phyloP scores from a whole-genome alignment of 75 land plant species.

The Pinus tabuliformis region DNA sequence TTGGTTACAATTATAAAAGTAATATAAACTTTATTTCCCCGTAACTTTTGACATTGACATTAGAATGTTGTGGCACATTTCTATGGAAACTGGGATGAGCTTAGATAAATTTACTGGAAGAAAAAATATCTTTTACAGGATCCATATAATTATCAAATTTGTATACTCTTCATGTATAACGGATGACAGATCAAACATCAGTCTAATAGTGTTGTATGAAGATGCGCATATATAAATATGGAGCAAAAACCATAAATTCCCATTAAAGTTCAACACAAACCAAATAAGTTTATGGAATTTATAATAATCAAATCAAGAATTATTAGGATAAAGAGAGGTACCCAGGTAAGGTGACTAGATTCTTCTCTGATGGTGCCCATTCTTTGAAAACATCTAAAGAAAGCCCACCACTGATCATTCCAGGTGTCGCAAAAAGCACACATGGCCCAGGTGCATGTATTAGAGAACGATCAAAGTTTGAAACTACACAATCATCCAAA shows the following conservation, averaged over 20 bases:
- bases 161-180: no score
- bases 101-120: no score
- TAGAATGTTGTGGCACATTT: no score
- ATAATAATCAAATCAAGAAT: not conserved
- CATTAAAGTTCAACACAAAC: not conserved
- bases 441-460: slow-evolving; percentile 91
- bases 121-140: no score
- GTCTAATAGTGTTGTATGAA: not conserved
- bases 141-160: no score
- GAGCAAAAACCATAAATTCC: not conserved
- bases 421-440: slow-evolving; percentile 99
- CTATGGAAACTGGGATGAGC: no score
- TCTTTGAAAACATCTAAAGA: slow-evolving; percentile 95
- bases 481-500: slow-evolving; percentile 38
- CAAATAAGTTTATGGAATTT: not conserved
- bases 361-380: slow-evolving; percentile 95
- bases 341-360: slow-evolving; percentile 90
- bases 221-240: not conserved
- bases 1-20: no score
- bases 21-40: no score
- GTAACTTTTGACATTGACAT: not conserved
- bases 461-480: slow-evolving; percentile 78
- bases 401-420: slow-evolving; percentile 94
- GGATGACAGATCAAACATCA: not conserved
- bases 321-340: slow-evolving; percentile 16